Conservation (phyloP, 495 filamentous ascomycete genomes). For the Penicillium lagena region DNA sequence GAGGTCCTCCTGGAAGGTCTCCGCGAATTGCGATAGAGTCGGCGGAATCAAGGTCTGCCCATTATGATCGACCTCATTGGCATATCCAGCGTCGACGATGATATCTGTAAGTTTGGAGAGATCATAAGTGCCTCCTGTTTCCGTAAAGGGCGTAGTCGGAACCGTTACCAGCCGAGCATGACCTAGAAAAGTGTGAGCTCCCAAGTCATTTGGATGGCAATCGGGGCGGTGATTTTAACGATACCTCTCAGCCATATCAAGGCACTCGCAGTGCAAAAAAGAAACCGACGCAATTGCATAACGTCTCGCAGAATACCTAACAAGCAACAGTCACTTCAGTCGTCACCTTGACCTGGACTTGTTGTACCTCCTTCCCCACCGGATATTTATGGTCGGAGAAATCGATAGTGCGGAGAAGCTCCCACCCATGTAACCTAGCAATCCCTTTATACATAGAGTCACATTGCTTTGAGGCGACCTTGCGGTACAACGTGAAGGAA, state of each 20-base stretch:
- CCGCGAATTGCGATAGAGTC: constrained; percentile 34
- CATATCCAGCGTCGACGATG: constrained; percentile 34
- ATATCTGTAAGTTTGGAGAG: constrained; percentile 26
- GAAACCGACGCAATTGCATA: too few relatives aligned
- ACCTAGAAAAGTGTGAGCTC: background rate
- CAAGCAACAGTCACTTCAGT: too few relatives aligned
- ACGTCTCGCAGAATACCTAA: too few relatives aligned
- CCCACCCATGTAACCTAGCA: background rate
- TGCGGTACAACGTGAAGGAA: constrained; percentile 3
- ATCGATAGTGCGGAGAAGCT: too few relatives aligned
- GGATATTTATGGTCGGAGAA: background rate
- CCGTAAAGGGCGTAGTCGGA: constrained; percentile 30
- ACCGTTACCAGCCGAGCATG: constrained; percentile 13
- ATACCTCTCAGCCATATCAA: too few relatives aligned
- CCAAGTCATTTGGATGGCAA: too few relatives aligned
- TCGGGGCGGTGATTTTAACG: too few relatives aligned
- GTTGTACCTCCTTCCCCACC: too few relatives aligned
- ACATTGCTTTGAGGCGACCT: constrained; percentile 6
- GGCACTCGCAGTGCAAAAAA: too few relatives aligned
- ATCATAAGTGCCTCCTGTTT: constrained; percentile 17
- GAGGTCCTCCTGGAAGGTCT: constrained; percentile 36
- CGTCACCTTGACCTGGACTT: background rate
- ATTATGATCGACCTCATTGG: constrained; percentile 22
- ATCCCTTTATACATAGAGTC: constrained; percentile 2
- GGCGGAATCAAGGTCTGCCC: constrained; percentile 46